Percentiles rank a stretch among this genome's conserved stretches.
These are phyloP conservation scores for Cladophialophora exuberans DNA, from an alignment of 2,329 filamentous ascomycete species.

Conservation along the genomic window DNA sequence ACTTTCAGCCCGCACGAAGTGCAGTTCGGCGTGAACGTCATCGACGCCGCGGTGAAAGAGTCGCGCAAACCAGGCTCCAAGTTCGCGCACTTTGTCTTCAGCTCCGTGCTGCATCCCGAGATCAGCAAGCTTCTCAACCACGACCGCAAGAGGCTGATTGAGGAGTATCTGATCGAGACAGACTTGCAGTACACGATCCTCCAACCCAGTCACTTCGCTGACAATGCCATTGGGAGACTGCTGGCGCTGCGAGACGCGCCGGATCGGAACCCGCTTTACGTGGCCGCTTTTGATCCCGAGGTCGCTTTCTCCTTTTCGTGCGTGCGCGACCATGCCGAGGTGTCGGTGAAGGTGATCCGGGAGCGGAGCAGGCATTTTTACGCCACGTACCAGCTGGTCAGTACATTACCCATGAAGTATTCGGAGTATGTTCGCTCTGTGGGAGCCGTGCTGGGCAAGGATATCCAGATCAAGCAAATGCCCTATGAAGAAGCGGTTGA, in stretches of 20 bases:
- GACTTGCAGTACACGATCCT: background rate
- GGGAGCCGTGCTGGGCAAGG: conserved; percentile 2
- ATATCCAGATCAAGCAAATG: conserved; percentile 1
- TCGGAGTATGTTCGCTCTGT: background rate
- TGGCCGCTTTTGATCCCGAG: background rate
- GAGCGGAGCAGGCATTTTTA: background rate
- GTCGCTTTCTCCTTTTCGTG: background rate
- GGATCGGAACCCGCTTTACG: background rate
- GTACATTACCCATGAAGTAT: conserved; percentile 8
- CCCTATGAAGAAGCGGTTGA: background rate
- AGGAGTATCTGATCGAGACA: conserved; percentile 1
- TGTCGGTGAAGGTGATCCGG: conserved; percentile 3
- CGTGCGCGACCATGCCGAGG: conserved; percentile 6
- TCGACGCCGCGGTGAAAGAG: conserved; percentile 40
- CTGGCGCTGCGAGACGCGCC: background rate
- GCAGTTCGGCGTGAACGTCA: conserved; percentile 40
- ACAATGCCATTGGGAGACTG: conserved; percentile 1
- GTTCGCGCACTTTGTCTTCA: conserved; percentile 43
- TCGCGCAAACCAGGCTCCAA: conserved; percentile 24
- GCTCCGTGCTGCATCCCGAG: conserved; percentile 50
- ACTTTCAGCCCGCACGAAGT: conserved; percentile 41
- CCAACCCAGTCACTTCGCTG: conserved; percentile 4
- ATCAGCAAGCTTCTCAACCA: conserved; percentile 11
- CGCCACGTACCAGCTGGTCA: conserved; percentile 2
- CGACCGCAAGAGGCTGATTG: conserved; percentile 5